Evolutionary conservation across 129 eudicot species (phyloP).

Genomic region (Saposhnikovia divaricata): DNA sequence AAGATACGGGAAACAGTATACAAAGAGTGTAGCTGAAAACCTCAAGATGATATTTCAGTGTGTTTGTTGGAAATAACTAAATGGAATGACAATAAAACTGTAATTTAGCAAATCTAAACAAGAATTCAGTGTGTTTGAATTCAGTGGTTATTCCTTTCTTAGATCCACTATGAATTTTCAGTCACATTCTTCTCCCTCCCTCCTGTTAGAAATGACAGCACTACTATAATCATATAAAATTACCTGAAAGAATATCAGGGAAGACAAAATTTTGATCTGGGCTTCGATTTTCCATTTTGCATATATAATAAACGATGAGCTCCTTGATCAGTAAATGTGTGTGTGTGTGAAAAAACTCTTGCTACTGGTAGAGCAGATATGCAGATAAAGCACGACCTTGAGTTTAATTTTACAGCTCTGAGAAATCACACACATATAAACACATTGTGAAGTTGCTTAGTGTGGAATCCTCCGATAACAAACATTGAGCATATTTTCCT

Average conservation of each 20-base stretch:
- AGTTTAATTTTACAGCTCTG: background rate
- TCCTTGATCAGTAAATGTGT: background rate
- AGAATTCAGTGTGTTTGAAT: too few species aligned
- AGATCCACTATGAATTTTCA: too few species aligned
- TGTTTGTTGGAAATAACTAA: background rate
- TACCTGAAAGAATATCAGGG: background rate
- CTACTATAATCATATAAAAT: background rate
- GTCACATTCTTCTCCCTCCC: too few species aligned
- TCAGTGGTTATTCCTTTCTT: too few species aligned
- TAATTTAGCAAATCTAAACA: too few species aligned
- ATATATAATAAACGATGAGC: background rate
- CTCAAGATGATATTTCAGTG: background rate
- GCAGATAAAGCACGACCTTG: background rate
- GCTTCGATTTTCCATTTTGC: background rate
- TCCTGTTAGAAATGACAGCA: too few species aligned
- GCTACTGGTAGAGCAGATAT: background rate
- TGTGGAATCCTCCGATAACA: background rate
- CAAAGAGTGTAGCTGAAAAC: background rate
- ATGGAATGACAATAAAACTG: background rate
- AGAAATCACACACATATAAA: background rate
- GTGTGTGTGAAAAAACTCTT: background rate
- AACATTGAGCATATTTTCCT: background rate
- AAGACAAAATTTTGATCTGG: background rate
- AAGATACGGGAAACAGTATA: background rate
- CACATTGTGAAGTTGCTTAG: background rate